Evolutionary conservation across 352 stramenopile genomes (phyloP).

Genomic region (Globisporangium lucens): DNA sequence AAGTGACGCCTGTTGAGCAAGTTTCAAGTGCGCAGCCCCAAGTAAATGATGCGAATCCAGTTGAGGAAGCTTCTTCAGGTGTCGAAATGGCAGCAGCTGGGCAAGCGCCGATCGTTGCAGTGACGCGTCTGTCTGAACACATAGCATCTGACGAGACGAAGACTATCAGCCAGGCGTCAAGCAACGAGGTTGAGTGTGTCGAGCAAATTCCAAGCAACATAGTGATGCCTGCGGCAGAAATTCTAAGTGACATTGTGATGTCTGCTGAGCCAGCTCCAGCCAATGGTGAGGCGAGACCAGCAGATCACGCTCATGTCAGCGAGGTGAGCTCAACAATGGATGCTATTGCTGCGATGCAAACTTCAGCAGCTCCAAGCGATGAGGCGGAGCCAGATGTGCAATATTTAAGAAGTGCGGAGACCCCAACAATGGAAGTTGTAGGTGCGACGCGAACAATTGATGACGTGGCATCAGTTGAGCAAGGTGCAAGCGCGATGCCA

Average conservation of each 20-base stretch:
- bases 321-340: neutral
- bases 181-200: neutral
- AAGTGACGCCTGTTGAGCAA: neutral
- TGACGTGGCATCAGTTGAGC: neutral
- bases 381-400: neutral
- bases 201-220: neutral
- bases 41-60: neutral
- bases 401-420: too few species aligned
- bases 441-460: too few species aligned
- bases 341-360: neutral
- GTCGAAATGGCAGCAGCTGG: neutral
- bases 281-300: neutral
- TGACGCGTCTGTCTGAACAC: neutral
- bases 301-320: neutral
- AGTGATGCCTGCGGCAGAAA: neutral
- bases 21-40: neutral
- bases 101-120: neutral
- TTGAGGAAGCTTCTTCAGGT: neutral
- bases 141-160: neutral
- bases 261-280: neutral
- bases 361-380: neutral
- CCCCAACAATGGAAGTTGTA: too few species aligned
- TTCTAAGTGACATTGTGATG: too few species aligned
- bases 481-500: neutral
- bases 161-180: neutral